Evolutionary conservation across 2,329 filamentous ascomycete species (phyloP), one percentile per base, ranked within the genome.

Genomic region (Colletotrichum acutatum): DNA sequence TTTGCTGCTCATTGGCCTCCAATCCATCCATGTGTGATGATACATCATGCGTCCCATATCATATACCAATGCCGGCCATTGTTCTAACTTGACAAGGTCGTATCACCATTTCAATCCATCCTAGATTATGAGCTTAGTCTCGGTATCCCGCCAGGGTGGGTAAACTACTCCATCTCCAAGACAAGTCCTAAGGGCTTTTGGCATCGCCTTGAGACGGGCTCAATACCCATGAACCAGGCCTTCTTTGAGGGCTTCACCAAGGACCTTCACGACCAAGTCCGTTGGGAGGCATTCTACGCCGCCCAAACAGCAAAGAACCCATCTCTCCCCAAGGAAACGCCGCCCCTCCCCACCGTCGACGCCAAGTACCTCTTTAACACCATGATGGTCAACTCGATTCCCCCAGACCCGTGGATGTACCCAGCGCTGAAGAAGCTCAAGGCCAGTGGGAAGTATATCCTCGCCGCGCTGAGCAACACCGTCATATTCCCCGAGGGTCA

Each of bases 81-180:
- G 7, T 14, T 68, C 52, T 70, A 24, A 68, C 67, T 22, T 61
- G n/a, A 30, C 19, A 76, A 97, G 95, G 95, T 98, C 67, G 86
- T 93, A 28, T 98, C 95, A 1, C 97, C 97, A 11, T 95, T 99
- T 79, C 95, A 97, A 84, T 92, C 94, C 2, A 98, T 99, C 78
- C 88, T 97, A 69, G 93, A 97, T 83, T 98, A 98, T 81, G 97
- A 98, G 81, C 84, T 92, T 66, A 85, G 89, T 73, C 87, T 94
- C 69, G 88, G 88, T 53, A 96, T 98, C 62, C 96, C 95, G 0
- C 88, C 91, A 4, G 96, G 95, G 79, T 98, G 95, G 92, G 89
- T 98, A 78, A 98, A 98, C 85, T 92, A 93, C 84, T 93, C 93
- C 77, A 97, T 98, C 79, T 95, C 94, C 65, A 89, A 90, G 77